Evolutionary conservation across 2,329 filamentous ascomycete species (phyloP).

Genomic region (Xylaria digitata): DNA sequence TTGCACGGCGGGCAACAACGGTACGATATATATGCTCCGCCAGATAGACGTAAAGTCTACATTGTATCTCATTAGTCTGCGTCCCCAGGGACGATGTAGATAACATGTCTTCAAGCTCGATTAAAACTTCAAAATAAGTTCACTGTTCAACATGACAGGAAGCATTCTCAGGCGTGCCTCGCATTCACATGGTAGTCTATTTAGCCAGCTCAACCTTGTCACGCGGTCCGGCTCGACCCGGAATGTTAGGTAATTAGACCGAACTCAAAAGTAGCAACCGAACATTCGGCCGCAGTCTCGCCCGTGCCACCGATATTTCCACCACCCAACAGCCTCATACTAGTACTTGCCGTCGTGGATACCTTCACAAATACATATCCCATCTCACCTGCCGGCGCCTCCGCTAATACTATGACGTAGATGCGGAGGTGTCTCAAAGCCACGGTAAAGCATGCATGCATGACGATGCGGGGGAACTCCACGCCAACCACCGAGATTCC

Average conservation of each 20-base stretch:
- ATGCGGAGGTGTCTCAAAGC: constrained; percentile 8
- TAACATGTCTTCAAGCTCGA: not conserved
- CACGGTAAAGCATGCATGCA: constrained; percentile 1
- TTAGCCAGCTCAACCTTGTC: not conserved
- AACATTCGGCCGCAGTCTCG: not conserved
- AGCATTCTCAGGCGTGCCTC: not conserved
- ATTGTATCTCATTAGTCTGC: not conserved
- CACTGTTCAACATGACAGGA: not conserved
- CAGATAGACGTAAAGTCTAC: not conserved
- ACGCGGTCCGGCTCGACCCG: not conserved
- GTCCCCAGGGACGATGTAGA: not conserved
- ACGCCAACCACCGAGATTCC: not conserved
- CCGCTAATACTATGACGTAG: constrained; percentile 8
- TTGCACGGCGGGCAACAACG: no score
- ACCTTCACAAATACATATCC: not conserved
- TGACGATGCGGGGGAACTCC: constrained; percentile 23
- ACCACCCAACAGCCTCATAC: not conserved
- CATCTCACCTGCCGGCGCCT: no score
- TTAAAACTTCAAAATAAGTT: not conserved
- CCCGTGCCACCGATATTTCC: constrained; percentile 1
- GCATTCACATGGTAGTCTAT: not conserved
- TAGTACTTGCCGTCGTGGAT: not conserved
- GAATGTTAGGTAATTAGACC: not conserved
- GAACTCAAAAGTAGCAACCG: not conserved
- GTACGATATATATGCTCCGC: not conserved